phyloP scores from a whole-genome alignment of 208 protist species.

The Trypanosomatidae sp. region DNA sequence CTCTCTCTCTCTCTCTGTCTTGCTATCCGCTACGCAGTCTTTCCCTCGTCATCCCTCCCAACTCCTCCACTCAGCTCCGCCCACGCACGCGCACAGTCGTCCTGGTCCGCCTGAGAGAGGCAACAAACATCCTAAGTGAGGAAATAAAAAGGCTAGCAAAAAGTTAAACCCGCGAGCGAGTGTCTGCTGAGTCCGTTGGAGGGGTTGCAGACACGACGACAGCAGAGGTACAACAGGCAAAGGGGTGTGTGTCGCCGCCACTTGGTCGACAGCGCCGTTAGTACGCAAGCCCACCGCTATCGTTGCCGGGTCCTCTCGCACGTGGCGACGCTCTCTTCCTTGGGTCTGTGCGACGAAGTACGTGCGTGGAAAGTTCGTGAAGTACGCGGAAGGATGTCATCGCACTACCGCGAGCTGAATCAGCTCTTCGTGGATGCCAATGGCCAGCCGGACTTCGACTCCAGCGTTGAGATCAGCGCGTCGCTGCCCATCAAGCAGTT shows the following conservation, averaged over 20 bases:
- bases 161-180: no score
- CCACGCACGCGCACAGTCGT: not conserved
- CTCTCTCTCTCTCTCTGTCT: constrained; percentile 7
- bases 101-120: no score
- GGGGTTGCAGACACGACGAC: no score
- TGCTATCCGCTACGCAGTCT: not conserved
- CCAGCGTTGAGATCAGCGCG: constrained; percentile 39
- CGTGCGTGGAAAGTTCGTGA: not conserved
- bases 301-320: not conserved
- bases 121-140: no score
- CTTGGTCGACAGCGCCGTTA: no score
- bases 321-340: not conserved
- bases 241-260: no score
- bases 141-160: no score
- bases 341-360: not conserved
- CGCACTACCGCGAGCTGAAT: constrained; percentile 56
- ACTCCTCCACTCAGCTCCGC: not conserved
- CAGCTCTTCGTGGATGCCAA: constrained; percentile 45
- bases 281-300: not conserved
- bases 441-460: constrained; percentile 50
- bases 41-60: not conserved
- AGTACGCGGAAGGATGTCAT: constrained; percentile 35
- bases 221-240: no score
- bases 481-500: constrained; percentile 52
- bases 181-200: no score